phyloP scores from a whole-genome alignment of 257 asterid species.

The Perilla frutescens region DNA sequence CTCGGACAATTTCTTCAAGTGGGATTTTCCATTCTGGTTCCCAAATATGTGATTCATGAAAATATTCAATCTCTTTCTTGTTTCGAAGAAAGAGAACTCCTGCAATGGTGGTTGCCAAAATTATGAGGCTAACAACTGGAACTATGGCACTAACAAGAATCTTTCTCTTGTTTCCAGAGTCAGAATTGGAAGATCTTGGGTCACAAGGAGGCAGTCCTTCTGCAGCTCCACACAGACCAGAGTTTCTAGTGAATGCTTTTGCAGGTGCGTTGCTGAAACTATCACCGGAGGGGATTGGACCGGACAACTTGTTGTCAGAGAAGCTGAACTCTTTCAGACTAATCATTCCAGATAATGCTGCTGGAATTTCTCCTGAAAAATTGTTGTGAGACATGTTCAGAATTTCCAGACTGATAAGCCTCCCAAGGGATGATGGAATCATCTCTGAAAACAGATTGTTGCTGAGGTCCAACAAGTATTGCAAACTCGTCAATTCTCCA shows the following conservation, averaged over 20 bases:
- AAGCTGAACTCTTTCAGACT: slow-evolving; percentile 62
- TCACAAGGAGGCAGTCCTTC: slow-evolving; percentile 63
- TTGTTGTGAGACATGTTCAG: slow-evolving; percentile 68
- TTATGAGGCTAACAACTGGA: slow-evolving; percentile 51
- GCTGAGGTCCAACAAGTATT: slow-evolving; percentile 64
- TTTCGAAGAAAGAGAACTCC: slow-evolving; percentile 41
- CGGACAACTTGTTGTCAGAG: slow-evolving; percentile 70
- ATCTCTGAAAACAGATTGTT: slow-evolving; percentile 58
- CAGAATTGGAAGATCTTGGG: slow-evolving; percentile 29
- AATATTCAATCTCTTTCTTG: slow-evolving; percentile 36
- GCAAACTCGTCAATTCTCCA: slow-evolving; percentile 56
- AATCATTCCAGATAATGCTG: slow-evolving; percentile 53
- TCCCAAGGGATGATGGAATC: slow-evolving; percentile 64
- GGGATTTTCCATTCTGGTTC: slow-evolving; percentile 72
- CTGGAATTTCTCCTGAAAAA: slow-evolving; percentile 72
- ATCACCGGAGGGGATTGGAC: slow-evolving; percentile 57
- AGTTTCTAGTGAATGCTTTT: slow-evolving; percentile 51
- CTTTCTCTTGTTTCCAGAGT: slow-evolving; percentile 44
- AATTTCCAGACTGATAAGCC: slow-evolving; percentile 51
- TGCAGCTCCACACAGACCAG: slow-evolving; percentile 69
- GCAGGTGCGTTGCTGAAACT: slow-evolving; percentile 51
- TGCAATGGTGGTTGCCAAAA: slow-evolving; percentile 44
- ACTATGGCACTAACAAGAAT: slow-evolving; percentile 51
- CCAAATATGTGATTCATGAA: slow-evolving; percentile 63
- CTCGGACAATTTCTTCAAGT: slow-evolving; percentile 69